phyloP scores from a whole-genome alignment of 345 rosid genomes.

The Gossypium anomalum region DNA sequence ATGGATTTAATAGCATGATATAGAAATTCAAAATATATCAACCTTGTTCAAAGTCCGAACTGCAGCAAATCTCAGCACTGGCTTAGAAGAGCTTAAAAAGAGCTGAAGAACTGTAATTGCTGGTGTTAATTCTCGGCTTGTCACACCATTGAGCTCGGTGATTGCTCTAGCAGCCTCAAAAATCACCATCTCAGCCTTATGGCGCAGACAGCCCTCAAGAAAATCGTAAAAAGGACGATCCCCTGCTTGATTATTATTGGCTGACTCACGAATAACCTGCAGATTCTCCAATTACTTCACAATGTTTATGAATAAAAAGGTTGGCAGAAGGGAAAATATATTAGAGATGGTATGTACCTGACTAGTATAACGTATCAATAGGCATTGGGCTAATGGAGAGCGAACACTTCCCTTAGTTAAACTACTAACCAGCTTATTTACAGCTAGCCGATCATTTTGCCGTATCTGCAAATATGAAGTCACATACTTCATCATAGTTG shows the following conservation, averaged over 20 bases:
- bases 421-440: conserved; percentile 83
- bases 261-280: conserved; percentile 88
- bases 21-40: conserved; percentile 9
- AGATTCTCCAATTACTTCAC: conserved; percentile 12
- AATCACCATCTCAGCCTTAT: conserved; percentile 96
- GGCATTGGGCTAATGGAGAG: conserved; percentile 96
- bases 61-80: conserved; percentile 96
- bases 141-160: conserved; percentile 90
- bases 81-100: conserved; percentile 93
- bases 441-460: conserved; percentile 88
- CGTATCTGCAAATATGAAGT: conserved; percentile 57
- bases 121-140: conserved; percentile 91
- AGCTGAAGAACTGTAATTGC: conserved; percentile 98
- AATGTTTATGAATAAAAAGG: not conserved
- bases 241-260: conserved; percentile 64
- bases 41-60: conserved; percentile 98
- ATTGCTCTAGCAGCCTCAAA: conserved; percentile 99
- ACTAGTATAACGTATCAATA: conserved; percentile 80
- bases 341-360: conserved; percentile 49
- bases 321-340: not conserved
- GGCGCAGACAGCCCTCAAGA: conserved; percentile 94
- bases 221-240: conserved; percentile 96
- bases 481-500: not conserved
- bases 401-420: conserved; percentile 95
- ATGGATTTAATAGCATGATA: not conserved